Conservation (phyloP, 768 basidiomycete species). For the Cystofilobasidium capitatum region DNA sequence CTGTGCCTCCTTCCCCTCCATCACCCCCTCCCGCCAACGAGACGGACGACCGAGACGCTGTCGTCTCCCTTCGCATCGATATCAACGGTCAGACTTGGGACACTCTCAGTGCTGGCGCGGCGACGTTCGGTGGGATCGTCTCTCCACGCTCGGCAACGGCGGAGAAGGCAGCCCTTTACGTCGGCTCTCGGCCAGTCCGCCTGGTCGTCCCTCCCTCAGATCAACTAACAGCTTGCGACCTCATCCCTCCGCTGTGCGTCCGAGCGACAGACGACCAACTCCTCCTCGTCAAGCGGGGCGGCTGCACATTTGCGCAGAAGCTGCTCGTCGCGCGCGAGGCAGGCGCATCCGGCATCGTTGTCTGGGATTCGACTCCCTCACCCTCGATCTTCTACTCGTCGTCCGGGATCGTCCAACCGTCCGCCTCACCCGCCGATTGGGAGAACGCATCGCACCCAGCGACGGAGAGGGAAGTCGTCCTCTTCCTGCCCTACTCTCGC, state of each 20-base stretch:
- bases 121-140: constrained; percentile 18
- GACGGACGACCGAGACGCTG: neutral
- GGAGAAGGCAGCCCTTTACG: neutral
- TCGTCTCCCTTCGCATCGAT: neutral
- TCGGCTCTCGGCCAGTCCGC: neutral
- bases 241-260: neutral
- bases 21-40: neutral
- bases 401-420: constrained; percentile 6
- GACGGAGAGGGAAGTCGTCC: neutral
- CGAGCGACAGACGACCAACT: constrained; percentile 33
- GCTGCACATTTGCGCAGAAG: constrained; percentile 83
- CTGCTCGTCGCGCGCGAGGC: constrained; percentile 57
- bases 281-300: constrained; percentile 59
- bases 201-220: neutral
- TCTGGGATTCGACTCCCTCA: constrained; percentile 36
- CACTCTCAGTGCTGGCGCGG: neutral
- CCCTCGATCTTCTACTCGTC: neutral
- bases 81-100: neutral
- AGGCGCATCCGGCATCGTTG: constrained; percentile 67
- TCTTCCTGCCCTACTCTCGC: constrained; percentile 1
- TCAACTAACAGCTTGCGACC: neutral
- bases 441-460: neutral
- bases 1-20: neutral
- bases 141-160: neutral
- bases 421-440: neutral